Evolutionary conservation across 2,329 filamentous ascomycete species (phyloP).

Genomic region (Talaromyces marneffei): DNA sequence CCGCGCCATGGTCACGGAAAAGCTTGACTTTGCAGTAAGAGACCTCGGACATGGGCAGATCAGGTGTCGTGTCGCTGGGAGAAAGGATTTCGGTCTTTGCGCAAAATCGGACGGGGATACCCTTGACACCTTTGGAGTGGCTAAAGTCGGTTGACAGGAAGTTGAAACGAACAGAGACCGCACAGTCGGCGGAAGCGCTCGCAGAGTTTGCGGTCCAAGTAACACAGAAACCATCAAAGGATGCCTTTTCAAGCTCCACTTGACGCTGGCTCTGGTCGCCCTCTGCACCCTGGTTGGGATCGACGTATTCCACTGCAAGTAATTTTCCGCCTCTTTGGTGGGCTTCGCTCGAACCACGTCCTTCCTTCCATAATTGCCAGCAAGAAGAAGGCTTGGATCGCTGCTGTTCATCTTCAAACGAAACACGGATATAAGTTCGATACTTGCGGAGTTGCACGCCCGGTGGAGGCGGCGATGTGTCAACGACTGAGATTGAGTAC

Average conservation of each 20-base stretch:
- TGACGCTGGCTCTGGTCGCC: conserved; percentile 55
- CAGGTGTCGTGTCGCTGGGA: conserved; percentile 1
- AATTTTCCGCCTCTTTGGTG: conserved; percentile 88
- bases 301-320: conserved; percentile 92
- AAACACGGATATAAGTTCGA: conserved; percentile 87
- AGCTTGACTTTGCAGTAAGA: conserved; percentile 96
- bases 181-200: conserved; percentile 67
- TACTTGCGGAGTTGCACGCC: conserved; percentile 62
- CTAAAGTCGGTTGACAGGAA: conserved; percentile 98
- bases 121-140: conserved; percentile 97
- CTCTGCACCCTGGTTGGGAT: conserved; percentile 51
- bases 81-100: conserved; percentile 67
- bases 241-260: conserved; percentile 66
- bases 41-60: conserved; percentile 54
- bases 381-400: conserved; percentile 73
- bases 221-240: conserved; percentile 91
- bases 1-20: conserved; percentile 91
- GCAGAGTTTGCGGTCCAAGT: conserved; percentile 69
- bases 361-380: conserved; percentile 95
- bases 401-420: conserved; percentile 94
- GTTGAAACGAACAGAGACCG: conserved; percentile 90
- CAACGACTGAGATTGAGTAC: conserved; percentile 78
- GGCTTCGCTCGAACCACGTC: conserved; percentile 88
- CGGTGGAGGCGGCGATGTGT: conserved; percentile 61
- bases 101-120: conserved; percentile 87